phyloP scores from a whole-genome alignment of 2,329 filamentous ascomycete species.

The Hypoxylon sp. region DNA sequence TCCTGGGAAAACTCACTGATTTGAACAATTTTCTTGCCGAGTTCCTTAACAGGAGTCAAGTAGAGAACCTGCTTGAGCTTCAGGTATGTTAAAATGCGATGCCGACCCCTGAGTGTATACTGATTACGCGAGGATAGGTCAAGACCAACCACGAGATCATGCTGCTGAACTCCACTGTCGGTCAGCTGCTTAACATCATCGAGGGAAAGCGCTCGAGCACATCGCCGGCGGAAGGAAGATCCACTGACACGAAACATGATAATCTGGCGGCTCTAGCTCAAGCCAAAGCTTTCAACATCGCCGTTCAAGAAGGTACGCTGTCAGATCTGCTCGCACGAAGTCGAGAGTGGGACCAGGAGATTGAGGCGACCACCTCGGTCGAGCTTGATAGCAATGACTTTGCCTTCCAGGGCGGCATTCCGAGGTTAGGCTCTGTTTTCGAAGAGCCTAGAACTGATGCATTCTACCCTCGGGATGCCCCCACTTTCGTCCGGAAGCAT shows the following conservation, averaged over 20 bases:
- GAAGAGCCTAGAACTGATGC: not conserved
- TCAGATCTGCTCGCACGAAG: not conserved
- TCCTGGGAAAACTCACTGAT: not conserved
- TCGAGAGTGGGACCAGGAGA: too few species aligned
- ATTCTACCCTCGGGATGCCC: not conserved
- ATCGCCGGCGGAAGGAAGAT: not conserved
- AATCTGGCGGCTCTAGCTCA: not conserved
- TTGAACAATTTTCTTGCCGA: not conserved
- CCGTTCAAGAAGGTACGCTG: not conserved
- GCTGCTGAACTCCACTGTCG: not conserved
- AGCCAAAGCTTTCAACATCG: not conserved
- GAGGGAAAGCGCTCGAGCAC: not conserved
- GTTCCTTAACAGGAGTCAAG: not conserved
- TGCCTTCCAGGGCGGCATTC: not conserved
- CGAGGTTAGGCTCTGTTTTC: not conserved
- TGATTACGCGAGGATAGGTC: not conserved
- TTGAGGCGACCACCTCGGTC: not conserved
- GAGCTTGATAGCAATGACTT: not conserved
- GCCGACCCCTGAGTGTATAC: too few species aligned
- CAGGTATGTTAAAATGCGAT: not conserved
- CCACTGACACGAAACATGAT: not conserved
- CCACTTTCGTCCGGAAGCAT: not conserved
- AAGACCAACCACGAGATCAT: not conserved
- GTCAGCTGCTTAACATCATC: not conserved
- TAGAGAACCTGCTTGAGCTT: not conserved